Base-by-base conservation (phyloP, 768 basidiomycete genomes). In the Suillus alpinus region DNA sequence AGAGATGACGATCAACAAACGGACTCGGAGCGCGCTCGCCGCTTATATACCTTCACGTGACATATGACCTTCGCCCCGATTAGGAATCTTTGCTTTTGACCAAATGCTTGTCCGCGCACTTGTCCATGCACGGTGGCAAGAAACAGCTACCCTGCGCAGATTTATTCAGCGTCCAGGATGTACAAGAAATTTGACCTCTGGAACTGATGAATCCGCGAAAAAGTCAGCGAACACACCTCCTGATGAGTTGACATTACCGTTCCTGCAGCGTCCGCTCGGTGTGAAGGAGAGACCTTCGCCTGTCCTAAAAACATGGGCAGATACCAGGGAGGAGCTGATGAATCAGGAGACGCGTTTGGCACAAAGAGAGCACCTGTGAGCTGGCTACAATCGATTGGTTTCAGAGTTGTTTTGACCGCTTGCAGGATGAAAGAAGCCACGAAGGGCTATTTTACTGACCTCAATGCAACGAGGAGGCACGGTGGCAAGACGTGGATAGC, bases 401-500 rank as follows among this genome's bases (percentile, higher is more conserved):
- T 29, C 9, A 31, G 31, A 47, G 53, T 26, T 20, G 12, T 12
- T 62, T 67, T 34, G 63, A 43, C 12, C 34, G 16, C 29, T 9
- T 57, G 26, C 2, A 65, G 87, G 43, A 77, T 88, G 61, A 80
- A 84, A 62, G 82, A 87, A 69, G 85, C 81, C 0, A 82, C 85
- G 13, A 90, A 88, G 68, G 94, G 94, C 0, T 96, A 98, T 75
- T 98, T 93, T 68, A 82, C 90, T 57, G 96, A 98, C 71, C 79
- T 88, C 43, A 91, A 92, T 67, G 86, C 88, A 70, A 89, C 92
- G 1, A 79, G 89, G 56, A 81, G 81, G 46, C 85, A 94, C 66
- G 95, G 94, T 16, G 96, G 96, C 16, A 98, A 98, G 77, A 89
- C 91, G 9, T 98, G 94, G 94, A 84, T 94, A 56, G 95, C 94